Base-by-base conservation (phyloP, 73 alveolate genomes). In the Urostyla sp. region DNA sequence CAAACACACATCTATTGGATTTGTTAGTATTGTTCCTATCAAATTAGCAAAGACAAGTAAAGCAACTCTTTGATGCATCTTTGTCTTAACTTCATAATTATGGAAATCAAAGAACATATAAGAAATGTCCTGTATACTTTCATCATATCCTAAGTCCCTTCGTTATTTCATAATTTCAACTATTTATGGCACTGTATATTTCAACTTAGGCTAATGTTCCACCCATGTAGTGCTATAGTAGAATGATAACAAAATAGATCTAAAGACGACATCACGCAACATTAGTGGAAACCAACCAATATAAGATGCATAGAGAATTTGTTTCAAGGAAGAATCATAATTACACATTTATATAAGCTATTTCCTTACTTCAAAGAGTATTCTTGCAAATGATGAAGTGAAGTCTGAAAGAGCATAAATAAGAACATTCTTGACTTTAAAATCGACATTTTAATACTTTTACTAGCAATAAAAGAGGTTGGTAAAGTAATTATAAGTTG, bases 1-100 rank as follows among this genome's bases (percentile, higher is more conserved):
- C 49, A 75, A 35, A 60, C 85, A 56, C 24, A 84, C 92, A 74
- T 84, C 92, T 24, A 84, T 60, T 6, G 92, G 92, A 38, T 84
- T 84, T 0, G 92, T 84, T 10, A 84, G 21, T 20, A 59, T 21
- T 0, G 92, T 84, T n/a, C 80, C 92, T 13, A 84, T 1, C 1
- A 60, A 20, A 75, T 75, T 75, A 4, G 85, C 88, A 1, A 59
- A n/a, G 0, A 84, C 63, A 66, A 84, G 38, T 32, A 75, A 5
- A 0, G 75, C 53, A 40, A 53, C 73, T 8, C 92, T 23, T 18
- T 30, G 27, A 24, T 84, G 87, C 37, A 84, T 58, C 38, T 60
- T 74, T 7, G 92, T 84, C 43, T 74, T 57, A 5, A 75, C 66
- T 30, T 84, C 79, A 58, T 75, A 84, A 50, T 84, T 55, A 40